Evolutionary conservation across 176 grass and related monocot genomes (phyloP).

Genomic region (Melocanna baccifera): DNA sequence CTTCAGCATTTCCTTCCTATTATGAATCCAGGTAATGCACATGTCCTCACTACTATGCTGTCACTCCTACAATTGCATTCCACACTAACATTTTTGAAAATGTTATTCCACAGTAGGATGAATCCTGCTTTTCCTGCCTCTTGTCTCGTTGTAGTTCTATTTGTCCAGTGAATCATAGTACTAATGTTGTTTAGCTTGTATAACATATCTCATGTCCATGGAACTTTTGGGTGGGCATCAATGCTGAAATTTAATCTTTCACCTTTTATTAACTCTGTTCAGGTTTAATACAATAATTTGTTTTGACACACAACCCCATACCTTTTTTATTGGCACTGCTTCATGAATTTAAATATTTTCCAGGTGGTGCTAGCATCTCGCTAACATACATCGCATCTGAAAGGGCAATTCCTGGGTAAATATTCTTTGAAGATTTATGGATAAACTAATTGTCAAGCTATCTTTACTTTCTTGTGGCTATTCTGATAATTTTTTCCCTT

Average conservation of each 20-base stretch:
- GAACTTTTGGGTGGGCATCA: neutral
- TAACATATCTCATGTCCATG: neutral
- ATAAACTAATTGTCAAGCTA: neutral
- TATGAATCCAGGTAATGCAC: conserved; percentile 81
- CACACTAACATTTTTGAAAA: neutral
- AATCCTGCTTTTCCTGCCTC: neutral
- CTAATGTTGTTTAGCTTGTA: neutral
- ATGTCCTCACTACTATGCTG: conserved; percentile 9
- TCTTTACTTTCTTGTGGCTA: neutral
- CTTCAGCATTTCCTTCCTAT: conserved; percentile 90
- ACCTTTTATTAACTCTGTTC: neutral
- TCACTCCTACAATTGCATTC: neutral
- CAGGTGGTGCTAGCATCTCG: conserved; percentile 73
- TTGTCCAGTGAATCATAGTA: neutral
- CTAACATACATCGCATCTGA: conserved; percentile 81
- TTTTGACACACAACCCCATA: neutral
- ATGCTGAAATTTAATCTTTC: neutral
- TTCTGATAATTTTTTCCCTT: conserved; percentile 21
- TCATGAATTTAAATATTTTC: neutral
- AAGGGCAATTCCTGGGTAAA: conserved; percentile 78
- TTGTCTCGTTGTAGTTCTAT: neutral
- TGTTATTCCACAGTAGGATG: neutral
- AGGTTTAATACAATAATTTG: conserved; percentile 3
- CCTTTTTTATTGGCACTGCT: neutral
- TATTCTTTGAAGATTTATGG: neutral